Evolutionary conservation across 495 filamentous ascomycete species (phyloP).

Genomic region (Talaromyces adpressus): DNA sequence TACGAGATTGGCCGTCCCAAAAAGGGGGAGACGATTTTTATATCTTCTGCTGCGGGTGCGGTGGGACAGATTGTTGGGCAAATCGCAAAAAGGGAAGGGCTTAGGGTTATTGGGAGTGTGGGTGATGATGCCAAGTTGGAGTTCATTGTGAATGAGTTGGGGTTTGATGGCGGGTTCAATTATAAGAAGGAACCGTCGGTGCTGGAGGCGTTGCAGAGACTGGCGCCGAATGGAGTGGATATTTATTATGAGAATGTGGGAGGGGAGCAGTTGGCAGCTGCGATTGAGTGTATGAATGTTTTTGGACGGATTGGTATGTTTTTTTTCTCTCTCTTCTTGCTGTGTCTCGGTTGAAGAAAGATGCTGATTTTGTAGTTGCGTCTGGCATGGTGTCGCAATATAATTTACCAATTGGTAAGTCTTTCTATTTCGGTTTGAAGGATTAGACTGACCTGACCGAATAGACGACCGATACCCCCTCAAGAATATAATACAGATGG

Average conservation of each 20-base stretch:
- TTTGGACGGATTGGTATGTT: constrained; percentile 63
- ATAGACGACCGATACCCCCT: constrained; percentile 54
- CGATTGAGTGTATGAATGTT: constrained; percentile 59
- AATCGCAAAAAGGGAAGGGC: constrained; percentile 49
- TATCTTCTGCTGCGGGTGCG: constrained; percentile 66
- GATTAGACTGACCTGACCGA: neutral
- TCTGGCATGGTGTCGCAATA: constrained; percentile 76
- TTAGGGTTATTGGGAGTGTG: constrained; percentile 7
- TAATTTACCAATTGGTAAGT: constrained; percentile 45
- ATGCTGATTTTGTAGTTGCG: constrained; percentile 24
- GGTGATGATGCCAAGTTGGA: constrained; percentile 47
- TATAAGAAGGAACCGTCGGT: constrained; percentile 46
- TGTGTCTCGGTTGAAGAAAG: constrained; percentile 11
- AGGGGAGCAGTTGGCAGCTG: constrained; percentile 78
- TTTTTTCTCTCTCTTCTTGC: constrained; percentile 33
- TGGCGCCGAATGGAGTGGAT: constrained; percentile 79
- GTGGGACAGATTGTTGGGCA: constrained; percentile 74
- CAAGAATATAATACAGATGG: constrained; percentile 51
- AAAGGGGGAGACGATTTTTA: constrained; percentile 74
- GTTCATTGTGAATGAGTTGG: constrained; percentile 40
- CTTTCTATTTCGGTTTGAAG: neutral
- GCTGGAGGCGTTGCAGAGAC: constrained; percentile 57
- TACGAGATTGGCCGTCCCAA: constrained; percentile 72
- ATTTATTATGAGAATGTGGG: constrained; percentile 98
- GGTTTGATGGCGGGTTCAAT: constrained; percentile 48